Base-by-base conservation (phyloP, 139 green algal species). In the Spirogloea muscicola region DNA sequence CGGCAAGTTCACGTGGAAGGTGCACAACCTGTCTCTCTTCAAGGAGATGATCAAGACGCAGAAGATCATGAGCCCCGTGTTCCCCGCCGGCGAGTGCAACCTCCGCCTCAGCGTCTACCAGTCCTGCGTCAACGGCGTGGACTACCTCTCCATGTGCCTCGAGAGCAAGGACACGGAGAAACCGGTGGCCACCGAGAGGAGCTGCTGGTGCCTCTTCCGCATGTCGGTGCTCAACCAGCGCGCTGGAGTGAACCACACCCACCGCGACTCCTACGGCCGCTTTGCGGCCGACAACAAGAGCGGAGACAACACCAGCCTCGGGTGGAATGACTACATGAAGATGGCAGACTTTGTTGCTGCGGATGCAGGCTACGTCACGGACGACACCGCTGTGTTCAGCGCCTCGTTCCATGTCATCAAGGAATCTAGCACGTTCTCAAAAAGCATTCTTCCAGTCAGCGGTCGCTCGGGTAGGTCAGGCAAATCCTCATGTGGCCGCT, bases 311-410 rank as follows among this genome's bases (percentile, higher is more conserved):
- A 88, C 87, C 60, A 82, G 52, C 40, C 84, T 91, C 38, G 86
- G 88, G 40, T 92, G 88, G 88, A 92, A 92, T 63, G 88, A 92
- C 74, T 92, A 89, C 74, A 89, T 92, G 72, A 33, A 48, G 10
- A 88, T 92, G 84, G 63, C 37, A 18, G 75, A 82, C 51, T 82
- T 82, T 5, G n/a, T 80, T 1, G 39, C 49, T 7, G 58, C 49
- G 0, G 49, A 66, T 0, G 13, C 21, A 2, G 74, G 58, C 7
- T 86, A 78, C 68, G 68, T 87, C 37, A 27, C 62, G 33, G 82
- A 81, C 36, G 77, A 85, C 52, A 85, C 79, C 21, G 86, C 83
- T 2, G 80, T 85, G 44, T 90, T 91, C 68, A 71, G 38, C 29
- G 77, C 87, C 13, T 82, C 75, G 3, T 82, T 82, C 75, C 82